phyloP scores from a whole-genome alignment of 176 grass and related monocot genomes.

The Triticum dicoccoides region DNA sequence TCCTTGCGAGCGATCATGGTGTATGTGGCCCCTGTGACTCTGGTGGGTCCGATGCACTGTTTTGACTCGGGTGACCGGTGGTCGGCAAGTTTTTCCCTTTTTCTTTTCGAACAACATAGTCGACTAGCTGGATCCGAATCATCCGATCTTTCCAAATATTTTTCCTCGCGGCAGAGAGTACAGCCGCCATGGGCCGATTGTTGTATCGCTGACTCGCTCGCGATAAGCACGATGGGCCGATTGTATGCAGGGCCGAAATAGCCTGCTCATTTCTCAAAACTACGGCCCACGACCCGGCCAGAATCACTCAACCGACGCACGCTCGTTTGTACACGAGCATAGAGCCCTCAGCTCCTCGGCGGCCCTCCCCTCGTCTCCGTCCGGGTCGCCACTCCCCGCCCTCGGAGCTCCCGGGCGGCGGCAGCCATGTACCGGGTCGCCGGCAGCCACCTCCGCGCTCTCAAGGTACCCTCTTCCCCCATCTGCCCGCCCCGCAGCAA shows the following conservation, averaged over 20 bases:
- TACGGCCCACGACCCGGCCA: no score
- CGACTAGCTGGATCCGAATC: neutral
- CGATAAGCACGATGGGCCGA: neutral
- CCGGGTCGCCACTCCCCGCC: neutral
- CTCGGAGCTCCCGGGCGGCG: neutral
- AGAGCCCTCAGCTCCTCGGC: no score
- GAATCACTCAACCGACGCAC: no score
- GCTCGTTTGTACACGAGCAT: no score
- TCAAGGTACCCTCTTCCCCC: slow-evolving; percentile 11
- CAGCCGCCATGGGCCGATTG: no score
- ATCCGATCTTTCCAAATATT: neutral
- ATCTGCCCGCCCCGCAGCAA: neutral
- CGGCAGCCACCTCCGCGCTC: slow-evolving; percentile 27
- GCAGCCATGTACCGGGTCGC: slow-evolving; percentile 26
- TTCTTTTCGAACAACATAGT: neutral
- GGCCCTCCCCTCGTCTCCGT: no score
- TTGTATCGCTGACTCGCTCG: no score
- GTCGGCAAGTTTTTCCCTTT: neutral
- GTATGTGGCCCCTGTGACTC: neutral
- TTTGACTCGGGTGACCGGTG: neutral
- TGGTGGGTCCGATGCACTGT: neutral
- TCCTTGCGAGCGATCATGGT: neutral
- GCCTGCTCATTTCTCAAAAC: neutral
- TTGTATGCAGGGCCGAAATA: neutral
- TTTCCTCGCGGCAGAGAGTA: no score